Base-by-base conservation (phyloP, 805 yeast species). In the Vanderwaltozyma polyspora region DNA sequence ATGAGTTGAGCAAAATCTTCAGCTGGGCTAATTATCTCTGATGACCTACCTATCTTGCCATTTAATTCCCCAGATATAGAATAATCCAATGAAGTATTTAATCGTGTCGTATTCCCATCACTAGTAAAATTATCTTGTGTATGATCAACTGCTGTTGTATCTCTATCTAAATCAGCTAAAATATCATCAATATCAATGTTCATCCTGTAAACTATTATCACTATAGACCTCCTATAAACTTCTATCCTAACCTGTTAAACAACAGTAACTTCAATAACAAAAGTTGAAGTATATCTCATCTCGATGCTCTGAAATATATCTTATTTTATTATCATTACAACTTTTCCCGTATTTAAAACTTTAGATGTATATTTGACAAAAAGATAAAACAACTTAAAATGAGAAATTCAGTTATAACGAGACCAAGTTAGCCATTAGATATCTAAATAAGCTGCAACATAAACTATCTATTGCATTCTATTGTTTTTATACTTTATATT, bases 121-220 rank as follows among this genome's bases (percentile, higher is more conserved):
- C 44, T 40, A 19, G 44, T 33, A 14, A 38, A 28, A n/a, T 42
- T 33, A 32, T 33, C 23, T 11, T n/a, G 31, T 1, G 46, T 36
- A 6, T 38, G 42, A 18, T 51, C 52, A 6, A 56, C 51, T 5
- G 59, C 62, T 10, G 64, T 57, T 19, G 63, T 58, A 25, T 62
- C 68, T 17, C 58, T 51, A 40, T 79, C 85, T 39, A 82, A 72
- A 37, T 79, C 86, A 30, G 67, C 66, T 31, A 81, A 61, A 41
- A 79, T 79, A 48, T 79, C 89, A 38, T 79, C 82, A 41, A 80
- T 75, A 43, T 79, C 74, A 62, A 74, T 70, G 25, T 57, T 48
- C 60, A 54, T 55, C n/a, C 23, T 21, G 10, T 21, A n/a, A n/a
- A n/a, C n/a, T n/a, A n/a, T n/a, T n/a, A n/a, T n/a, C 10, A 10